phyloP scores from a whole-genome alignment of 2,329 filamentous ascomycete genomes.

The Neopestalotiopsis sp. region DNA sequence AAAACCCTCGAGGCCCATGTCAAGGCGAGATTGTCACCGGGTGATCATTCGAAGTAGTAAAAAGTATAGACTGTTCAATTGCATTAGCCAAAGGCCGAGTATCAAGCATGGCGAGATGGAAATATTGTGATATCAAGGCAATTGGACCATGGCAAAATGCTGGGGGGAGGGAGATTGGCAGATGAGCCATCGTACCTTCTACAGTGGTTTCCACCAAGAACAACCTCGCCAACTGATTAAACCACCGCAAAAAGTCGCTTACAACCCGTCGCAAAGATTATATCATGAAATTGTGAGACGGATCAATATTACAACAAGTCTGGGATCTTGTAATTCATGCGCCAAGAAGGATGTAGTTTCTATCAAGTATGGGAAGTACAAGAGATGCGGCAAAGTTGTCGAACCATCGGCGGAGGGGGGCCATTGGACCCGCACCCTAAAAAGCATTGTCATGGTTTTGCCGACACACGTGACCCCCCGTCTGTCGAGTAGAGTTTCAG shows the following conservation, averaged over 20 bases:
- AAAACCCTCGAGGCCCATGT: slow-evolving; percentile 24
- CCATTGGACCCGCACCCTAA: slow-evolving; percentile 12
- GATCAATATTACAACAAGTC: background rate
- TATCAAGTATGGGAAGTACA: slow-evolving; percentile 8
- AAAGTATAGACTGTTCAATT: slow-evolving; percentile 26
- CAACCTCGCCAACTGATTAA: background rate
- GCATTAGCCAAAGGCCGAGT: slow-evolving; percentile 15
- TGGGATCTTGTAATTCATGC: background rate
- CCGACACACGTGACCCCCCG: slow-evolving; percentile 15
- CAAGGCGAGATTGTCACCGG: slow-evolving; percentile 26
- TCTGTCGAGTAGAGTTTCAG: slow-evolving; percentile 18
- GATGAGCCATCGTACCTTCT: slow-evolving; percentile 20
- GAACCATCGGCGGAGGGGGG: slow-evolving; percentile 14
- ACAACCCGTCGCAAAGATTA: slow-evolving; percentile 9
- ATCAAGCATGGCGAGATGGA: background rate
- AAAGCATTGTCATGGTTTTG: slow-evolving; percentile 1
- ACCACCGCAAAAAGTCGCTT: background rate
- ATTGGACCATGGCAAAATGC: background rate
- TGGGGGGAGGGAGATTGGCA: background rate
- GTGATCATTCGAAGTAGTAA: slow-evolving; percentile 25
- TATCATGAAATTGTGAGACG: background rate
- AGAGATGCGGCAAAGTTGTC: slow-evolving; percentile 17
- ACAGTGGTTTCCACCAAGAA: background rate
- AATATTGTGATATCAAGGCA: slow-evolving; percentile 1
- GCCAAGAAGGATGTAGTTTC: slow-evolving; percentile 12